Base-by-base conservation (phyloP, 257 asterid genomes). In the Fraxinus excelsior region DNA sequence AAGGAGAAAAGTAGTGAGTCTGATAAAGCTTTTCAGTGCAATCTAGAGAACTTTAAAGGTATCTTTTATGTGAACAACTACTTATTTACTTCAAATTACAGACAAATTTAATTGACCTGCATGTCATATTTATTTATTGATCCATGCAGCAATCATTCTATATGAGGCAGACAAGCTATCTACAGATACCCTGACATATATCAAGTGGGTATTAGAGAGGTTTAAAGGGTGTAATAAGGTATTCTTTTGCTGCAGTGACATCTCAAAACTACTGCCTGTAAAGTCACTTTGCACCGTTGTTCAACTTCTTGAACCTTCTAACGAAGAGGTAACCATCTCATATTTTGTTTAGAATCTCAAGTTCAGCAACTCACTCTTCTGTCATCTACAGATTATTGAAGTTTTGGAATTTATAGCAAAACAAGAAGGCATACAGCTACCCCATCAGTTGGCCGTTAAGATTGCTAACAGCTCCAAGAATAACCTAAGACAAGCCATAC, bases 401-500 rank as follows among this genome's bases (percentile, higher is more conserved):
- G 97, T 93, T 74, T 67, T 91, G 83, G 80, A 80, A 76, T 87
- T 87, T 88, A 92, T 92, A 86, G 97, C 96, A 77, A 67, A 79
- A 71, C 72, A 80, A 72, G 97, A 93, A 82, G 88, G 82, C 23
- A 88, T 90, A 78, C 79, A 82, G 74, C 74, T 90, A 76, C 96
- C 96, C 37, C 78, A 75, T 58, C 78, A 79, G 72, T 68, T 91
- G 82, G 97, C 94, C 31, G 77, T 56, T 73, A 82, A 84, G 83
- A 87, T 93, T 66, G 96, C 97, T 72, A 77, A 75, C 73, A 86
- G 79, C 79, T 87, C 97, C 75, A 90, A 91, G 90, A 87, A 91
- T 72, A 93, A 93, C 83, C 85, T 93, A 76, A 84, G 97, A 83
- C 97, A 93, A 85, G 97, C 97, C 18, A 82, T 90, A 65, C 97